phyloP scores from a whole-genome alignment of 2,329 filamentous ascomycete genomes.

The Fonsecaea multimorphosa region DNA sequence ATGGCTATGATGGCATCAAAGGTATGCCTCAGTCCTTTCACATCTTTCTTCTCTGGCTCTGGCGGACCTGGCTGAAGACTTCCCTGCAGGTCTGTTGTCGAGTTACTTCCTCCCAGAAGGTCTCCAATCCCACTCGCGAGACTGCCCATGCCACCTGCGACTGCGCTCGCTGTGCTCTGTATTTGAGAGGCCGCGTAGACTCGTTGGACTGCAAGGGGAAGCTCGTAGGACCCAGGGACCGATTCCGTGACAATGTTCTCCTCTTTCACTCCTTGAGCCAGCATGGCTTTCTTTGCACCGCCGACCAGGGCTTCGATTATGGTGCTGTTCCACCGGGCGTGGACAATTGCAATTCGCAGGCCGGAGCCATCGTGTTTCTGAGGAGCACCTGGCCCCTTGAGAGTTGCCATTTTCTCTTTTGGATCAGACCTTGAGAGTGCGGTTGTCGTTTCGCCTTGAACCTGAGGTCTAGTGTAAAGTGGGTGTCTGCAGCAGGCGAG shows the following conservation, averaged over 20 bases:
- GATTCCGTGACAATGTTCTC: constrained; percentile 88
- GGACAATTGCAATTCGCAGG: constrained; percentile 91
- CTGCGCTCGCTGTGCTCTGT: constrained; percentile 64
- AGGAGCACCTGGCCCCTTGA: constrained; percentile 69
- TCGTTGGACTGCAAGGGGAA: constrained; percentile 88
- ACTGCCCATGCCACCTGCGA: constrained; percentile 46
- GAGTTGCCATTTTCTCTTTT: constrained; percentile 52
- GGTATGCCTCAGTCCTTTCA: constrained; percentile 33
- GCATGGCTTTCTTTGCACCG: constrained; percentile 79
- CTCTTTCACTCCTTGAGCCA: constrained; percentile 79
- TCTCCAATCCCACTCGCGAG: constrained; percentile 73
- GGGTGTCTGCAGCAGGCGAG: background rate
- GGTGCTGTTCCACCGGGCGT: constrained; percentile 90
- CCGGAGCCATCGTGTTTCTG: constrained; percentile 67
- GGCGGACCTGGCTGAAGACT: constrained; percentile 38
- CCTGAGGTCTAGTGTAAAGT: constrained; percentile 1
- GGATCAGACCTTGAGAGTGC: background rate
- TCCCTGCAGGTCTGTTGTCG: constrained; percentile 68
- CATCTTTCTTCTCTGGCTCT: constrained; percentile 49
- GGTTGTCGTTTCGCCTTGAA: background rate
- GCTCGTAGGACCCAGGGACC: constrained; percentile 92
- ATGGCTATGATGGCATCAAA: constrained; percentile 97
- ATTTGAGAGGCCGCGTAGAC: constrained; percentile 86
- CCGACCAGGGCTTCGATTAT: constrained; percentile 86
- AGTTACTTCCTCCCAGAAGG: constrained; percentile 70